A percentile compares a stretch with the other conserved stretches of the same genome.
Conservation (phyloP, 371 early-diverging fungal species). For the Blakeslea trispora region DNA sequence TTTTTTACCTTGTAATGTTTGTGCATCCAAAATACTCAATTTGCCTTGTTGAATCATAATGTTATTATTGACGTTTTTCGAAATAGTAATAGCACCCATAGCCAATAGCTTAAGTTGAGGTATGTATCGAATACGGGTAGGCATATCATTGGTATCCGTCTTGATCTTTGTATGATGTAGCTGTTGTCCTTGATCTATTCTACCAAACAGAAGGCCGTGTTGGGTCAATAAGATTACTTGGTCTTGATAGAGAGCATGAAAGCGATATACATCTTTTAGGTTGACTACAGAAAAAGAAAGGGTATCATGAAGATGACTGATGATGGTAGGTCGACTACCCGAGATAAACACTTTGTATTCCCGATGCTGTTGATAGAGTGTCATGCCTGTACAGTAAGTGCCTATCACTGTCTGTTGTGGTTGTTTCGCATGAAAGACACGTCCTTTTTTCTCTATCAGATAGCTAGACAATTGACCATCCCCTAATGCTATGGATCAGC, state of each 20-base stretch:
- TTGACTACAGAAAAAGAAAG: constrained; percentile 82
- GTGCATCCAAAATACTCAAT: constrained; percentile 72
- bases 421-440: neutral
- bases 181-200: constrained; percentile 77
- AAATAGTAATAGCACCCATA: constrained; percentile 49
- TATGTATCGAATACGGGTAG: constrained; percentile 71
- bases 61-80: constrained; percentile 33
- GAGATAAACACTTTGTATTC: constrained; percentile 72
- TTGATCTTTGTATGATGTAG: constrained; percentile 78
- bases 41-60: constrained; percentile 47
- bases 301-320: constrained; percentile 63
- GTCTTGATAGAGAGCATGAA: neutral
- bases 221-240: constrained; percentile 66
- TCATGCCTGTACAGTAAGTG: constrained; percentile 21
- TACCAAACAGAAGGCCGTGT: constrained; percentile 66
- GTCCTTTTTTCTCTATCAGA: constrained; percentile 30
- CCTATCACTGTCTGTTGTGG: constrained; percentile 19
- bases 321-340: constrained; percentile 83
- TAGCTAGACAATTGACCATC: constrained; percentile 78
- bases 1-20: constrained; percentile 66
- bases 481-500: constrained; percentile 37
- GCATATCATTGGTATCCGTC: constrained; percentile 61
- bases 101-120: constrained; percentile 56
- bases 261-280: constrained; percentile 50
- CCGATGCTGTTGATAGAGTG: constrained; percentile 27